A percentile compares a stretch with the other conserved stretches of the same genome.
phyloP scores from a whole-genome alignment of 176 grass and related monocot genomes.

The Raddia guianensis region DNA sequence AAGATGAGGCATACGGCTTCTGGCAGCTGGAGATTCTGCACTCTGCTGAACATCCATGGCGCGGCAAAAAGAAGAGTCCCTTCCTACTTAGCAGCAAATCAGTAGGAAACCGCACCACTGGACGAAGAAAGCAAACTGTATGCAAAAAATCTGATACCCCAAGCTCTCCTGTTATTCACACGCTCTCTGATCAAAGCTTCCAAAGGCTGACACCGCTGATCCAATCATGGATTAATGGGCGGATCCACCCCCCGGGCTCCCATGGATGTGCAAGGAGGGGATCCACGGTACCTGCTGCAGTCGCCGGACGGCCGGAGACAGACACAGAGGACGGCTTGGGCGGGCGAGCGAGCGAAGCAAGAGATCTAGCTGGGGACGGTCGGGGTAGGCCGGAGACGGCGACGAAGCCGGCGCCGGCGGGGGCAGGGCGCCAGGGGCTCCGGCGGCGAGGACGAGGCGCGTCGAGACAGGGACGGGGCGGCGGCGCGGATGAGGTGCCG shows the following conservation, averaged over 20 bases:
- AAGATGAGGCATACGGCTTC: conserved; percentile 47
- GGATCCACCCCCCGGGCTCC: not conserved
- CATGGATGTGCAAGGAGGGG: too few species aligned
- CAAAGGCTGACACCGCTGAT: conserved; percentile 20
- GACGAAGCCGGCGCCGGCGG: too few species aligned
- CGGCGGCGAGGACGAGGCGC: too few species aligned
- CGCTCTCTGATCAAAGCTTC: conserved; percentile 37
- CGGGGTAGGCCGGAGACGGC: too few species aligned
- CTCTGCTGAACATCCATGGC: conserved; percentile 45
- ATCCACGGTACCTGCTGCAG: too few species aligned
- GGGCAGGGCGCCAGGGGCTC: too few species aligned
- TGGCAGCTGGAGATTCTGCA: conserved; percentile 29
- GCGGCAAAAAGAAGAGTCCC: conserved; percentile 22
- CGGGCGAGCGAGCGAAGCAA: too few species aligned
- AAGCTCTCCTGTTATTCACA: conserved; percentile 19
- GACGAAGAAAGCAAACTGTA: not conserved
- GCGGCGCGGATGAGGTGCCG: too few species aligned
- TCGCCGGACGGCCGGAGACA: too few species aligned
- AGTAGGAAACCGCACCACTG: conserved; percentile 30
- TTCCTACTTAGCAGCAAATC: conserved; percentile 22
- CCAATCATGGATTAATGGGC: conserved; percentile 30
- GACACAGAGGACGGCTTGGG: too few species aligned
- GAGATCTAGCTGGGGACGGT: too few species aligned
- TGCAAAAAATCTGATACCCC: not conserved
- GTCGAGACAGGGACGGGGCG: too few species aligned